Conservation (phyloP, 148 eudicot species). For the Vaccinium vitisidaea region DNA sequence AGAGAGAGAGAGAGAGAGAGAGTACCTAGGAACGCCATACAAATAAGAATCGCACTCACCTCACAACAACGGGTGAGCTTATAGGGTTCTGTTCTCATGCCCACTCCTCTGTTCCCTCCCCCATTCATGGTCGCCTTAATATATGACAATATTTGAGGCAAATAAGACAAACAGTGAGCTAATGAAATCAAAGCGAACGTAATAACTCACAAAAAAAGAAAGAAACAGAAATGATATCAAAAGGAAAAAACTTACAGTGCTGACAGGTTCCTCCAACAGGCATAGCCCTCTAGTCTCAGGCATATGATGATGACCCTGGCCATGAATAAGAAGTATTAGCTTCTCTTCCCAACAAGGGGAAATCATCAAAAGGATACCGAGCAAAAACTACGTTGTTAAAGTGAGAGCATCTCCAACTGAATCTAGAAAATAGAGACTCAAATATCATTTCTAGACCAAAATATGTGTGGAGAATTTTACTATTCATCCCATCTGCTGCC, state of each 20-base stretch:
- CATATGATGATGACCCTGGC: constrained; percentile 92
- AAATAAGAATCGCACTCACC: constrained; percentile 90
- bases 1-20: constrained; percentile 2
- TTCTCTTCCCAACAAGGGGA: not conserved
- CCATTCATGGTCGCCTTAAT: constrained; percentile 63
- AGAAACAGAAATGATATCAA: not conserved
- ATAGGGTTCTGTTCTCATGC: constrained; percentile 78
- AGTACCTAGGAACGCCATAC: constrained; percentile 92
- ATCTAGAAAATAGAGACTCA: constrained; percentile 9
- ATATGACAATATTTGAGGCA: not conserved
- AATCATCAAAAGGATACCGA: not conserved
- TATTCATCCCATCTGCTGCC: not conserved
- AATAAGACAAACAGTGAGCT: not conserved
- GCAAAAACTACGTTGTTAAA: not conserved
- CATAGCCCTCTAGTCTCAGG: constrained; percentile 99
- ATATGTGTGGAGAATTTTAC: not conserved
- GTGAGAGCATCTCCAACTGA: not conserved
- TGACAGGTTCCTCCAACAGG: constrained; percentile 91
- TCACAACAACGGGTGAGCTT: constrained; percentile 73
- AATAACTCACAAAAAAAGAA: not conserved
- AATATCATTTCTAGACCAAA: not conserved
- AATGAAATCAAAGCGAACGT: not conserved
- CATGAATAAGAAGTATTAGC: not conserved
- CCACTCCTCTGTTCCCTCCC: constrained; percentile 52
- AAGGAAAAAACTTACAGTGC: constrained; percentile 55